Evolutionary conservation across 2,329 filamentous ascomycete genomes (phyloP), one percentile per base, ranked within the genome.

Genomic region (Ascochyta fabae): DNA sequence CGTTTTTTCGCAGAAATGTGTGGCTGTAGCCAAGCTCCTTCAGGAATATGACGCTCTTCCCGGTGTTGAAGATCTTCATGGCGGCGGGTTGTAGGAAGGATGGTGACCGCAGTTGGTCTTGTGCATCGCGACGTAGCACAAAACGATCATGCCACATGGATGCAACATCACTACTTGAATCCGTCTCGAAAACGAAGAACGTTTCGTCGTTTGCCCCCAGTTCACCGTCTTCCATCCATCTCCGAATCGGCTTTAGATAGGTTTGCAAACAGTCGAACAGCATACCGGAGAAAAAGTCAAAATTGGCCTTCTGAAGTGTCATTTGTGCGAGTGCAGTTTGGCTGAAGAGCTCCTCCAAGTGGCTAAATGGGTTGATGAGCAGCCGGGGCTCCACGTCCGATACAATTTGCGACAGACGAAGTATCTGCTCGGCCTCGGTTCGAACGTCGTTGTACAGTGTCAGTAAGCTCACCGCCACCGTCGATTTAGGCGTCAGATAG

Each of bases 41-140:
- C n/a, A 97, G 78, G 40, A 97, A 89, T 1, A 95, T 86, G 51
- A 95, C 88, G 65, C 89, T 96, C 75, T 97, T 97, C 0, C 94
- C 94, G 1, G 91, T 88, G 1, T 88, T 92, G 66, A 96, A 94
- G 34, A 97, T 91, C 59, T 87, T 89, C 23, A 80, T 78, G 0
- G 86, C 86, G 2, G 88, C 84, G 2, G 88, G 83, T 35, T 87
- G 85, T 4, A 97, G 80, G 61, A 96, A 97, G 3, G 78, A 82
- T 0, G 94, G 93, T 0, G 88, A 87, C 64, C 89, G 86, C 1
- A 92, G 73, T 1, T 77, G 76, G 15, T 87, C 86, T 38, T 86
- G 79, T 3, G 82, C 74, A 0, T 86, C 85, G 12, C 78, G 80
- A 24, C 88, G 85, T 13, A 97, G 78, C 22, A 83, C 80, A 72